Evolutionary conservation across 2,329 filamentous ascomycete species (phyloP), one percentile per base, ranked within the genome.

Genomic region (Claviceps sp.): DNA sequence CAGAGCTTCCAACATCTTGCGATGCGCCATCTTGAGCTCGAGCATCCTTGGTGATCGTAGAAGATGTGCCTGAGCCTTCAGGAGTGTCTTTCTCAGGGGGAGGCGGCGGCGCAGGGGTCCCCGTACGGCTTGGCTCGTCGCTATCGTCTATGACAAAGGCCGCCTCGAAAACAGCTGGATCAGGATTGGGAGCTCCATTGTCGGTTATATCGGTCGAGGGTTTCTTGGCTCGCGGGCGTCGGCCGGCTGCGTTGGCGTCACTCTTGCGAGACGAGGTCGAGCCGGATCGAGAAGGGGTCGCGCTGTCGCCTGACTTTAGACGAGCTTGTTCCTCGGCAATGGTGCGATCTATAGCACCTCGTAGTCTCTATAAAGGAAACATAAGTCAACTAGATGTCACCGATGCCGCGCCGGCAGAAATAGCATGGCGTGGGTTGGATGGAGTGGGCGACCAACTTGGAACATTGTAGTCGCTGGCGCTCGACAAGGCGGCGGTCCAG

Each of bases 281-380:
- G 39, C 56, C 61, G 22, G 67, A 62, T 67, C 71, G 62, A 54
- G 70, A 66, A 62, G 66, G 61, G 60, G 70, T 61, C 53, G 68
- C 68, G 58, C 66, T 61, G 60, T 76, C 69, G 50, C 73, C 72
- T 5, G 73, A 65, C 62, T 79, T 79, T 64, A 89, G 85, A 54
- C 87, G 85, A 53, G 88, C 86, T 69, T 95, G 88, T 70, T 96
- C 90, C 71, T 95, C 89, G 62, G 89, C 87, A 62, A 96, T 93
- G 62, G 85, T 85, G 61, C 83, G 82, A 66, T 95, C 87, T 66
- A 95, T 89, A 54, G 85, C 86, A 62, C 85, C 87, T 71, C 88
- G 87, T 60, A 95, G 74, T 73, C 87, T 81, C 86, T 51, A 34
- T 5, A 11, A 13, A 17, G 8, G 10, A 51, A 14, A 14, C 8